Base-by-base conservation (phyloP, 23 red algal genomes). In the Gracilaria gracilis region DNA sequence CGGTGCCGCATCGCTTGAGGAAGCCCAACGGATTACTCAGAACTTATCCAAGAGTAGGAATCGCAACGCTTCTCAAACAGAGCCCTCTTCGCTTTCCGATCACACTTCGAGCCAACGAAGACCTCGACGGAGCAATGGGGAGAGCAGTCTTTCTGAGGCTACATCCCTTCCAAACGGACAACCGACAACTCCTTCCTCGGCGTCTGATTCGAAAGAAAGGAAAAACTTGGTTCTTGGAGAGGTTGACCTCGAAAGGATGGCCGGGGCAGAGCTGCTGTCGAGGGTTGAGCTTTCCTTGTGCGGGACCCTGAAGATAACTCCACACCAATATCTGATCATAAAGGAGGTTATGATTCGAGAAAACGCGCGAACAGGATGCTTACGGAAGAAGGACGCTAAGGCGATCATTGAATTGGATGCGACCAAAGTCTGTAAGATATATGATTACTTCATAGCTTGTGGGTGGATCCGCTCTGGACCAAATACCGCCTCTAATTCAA, bases 301-400 rank as follows among this genome's bases (percentile, higher is more conserved):
- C 85, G 71, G 80, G 9, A 58, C 85, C 21, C 59, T 99, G 19
- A 95, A 95, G 57, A 58, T 98, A 23, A 95, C 90, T 17, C 93
- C 91, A 57, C 94, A 94, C 75, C 94, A 95, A 77, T 96, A 93
- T 49, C 34, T 93, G 69, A 80, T 99, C 39, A 59, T 90, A 5
- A 96, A 99, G 80, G 93, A 99, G 42, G 73, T 88, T 35, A 88
- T 99, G 79, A 69, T 99, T 15, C 85, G 89, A 57, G 97, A 99
- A 76, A 90, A 74, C n/a, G 78, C 91, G 8, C 88, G 95, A 38
- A 64, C 53, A 57, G 92, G 94, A 12, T 84, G 51, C 64, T 69
- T 99, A 51, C 40, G 82, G 32, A 92, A 90, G 58, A 96, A 96
- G 86, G 97, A 99, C 69, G 93, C 87, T 19, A 96, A 87, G 61